Base-by-base conservation (phyloP, 768 basidiomycete species). In the Boletellus ananas region DNA sequence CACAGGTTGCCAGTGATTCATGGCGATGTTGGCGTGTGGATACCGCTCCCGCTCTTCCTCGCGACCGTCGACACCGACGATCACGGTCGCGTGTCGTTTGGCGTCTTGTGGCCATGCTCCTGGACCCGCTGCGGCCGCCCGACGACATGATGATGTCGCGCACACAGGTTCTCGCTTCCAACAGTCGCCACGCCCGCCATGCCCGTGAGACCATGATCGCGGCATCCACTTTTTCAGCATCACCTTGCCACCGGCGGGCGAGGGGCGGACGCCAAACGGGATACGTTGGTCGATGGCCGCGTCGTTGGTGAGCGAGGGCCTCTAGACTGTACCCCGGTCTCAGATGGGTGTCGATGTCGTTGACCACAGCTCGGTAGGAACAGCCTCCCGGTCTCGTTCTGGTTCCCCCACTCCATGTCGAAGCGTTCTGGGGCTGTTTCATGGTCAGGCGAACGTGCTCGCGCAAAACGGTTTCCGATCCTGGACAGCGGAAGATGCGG, bases 51-150 rank as follows among this genome's bases (percentile, higher is more conserved):
- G 23, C 6, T 23, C 45, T 36, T 14, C 50, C 35, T 57, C 47
- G 6, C 54, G 49, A 54, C 51, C 36, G 27, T 46, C 43, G 38
- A 41, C 53, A 21, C 21, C 33, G 38, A 50, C 25, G 25, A 43
- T 41, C 36, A n/a, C 37, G 47, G 23, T 25, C 23, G 23, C 23
- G 23, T 25, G 23, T 25, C 3, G n/a, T n/a, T n/a, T n/a, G n/a
- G n/a, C n/a, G n/a, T n/a, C 18, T 41, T 17, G 13, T 25, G 27
- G 7, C 16, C 41, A 11, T 21, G 25, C 27, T 27, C 23, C n/a
- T 29, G 27, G 25, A 4, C 4, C 9, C 27, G 8, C 8, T 29
- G 8, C 27, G 29, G 29, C 29, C 29, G 9, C 29, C 29, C 7
- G 29, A 29, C 7, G 29, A 29, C 27, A 7, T 11, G 29, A 10